Evolutionary conservation across 139 green algal genomes (phyloP).

Genomic region (Micractinium conductrix): DNA sequence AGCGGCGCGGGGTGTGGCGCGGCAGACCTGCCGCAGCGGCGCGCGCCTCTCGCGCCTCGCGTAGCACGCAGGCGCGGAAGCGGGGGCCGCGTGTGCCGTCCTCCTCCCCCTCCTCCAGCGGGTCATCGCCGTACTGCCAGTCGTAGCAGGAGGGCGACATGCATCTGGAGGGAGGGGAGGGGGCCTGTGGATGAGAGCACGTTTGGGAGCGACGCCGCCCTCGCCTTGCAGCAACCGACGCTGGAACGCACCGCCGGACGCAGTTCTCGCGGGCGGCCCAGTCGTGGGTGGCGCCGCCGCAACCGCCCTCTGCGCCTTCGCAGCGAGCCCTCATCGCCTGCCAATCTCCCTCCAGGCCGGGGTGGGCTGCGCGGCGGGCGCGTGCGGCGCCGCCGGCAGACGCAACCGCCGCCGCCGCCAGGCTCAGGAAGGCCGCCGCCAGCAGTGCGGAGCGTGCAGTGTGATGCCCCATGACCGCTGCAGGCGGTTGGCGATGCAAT

Average conservation of each 20-base stretch:
- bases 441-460: neutral
- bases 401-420: neutral
- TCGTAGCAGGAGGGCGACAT: neutral
- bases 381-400: neutral
- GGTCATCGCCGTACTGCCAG: neutral
- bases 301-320: no score
- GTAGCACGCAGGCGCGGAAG: neutral
- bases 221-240: no score
- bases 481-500: no score
- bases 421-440: neutral
- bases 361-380: neutral
- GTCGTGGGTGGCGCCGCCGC: no score
- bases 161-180: neutral
- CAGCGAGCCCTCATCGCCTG: neutral
- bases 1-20: no score
- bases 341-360: slow-evolving; percentile 1
- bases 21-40: no score
- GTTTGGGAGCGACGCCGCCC: no score
- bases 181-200: no score
- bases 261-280: no score
- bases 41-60: no score
- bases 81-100: neutral
- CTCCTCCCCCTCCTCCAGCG: neutral
- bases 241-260: neutral
- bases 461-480: no score